Base-by-base conservation (phyloP, 108 stramenopile genomes). In the Aurantiochytrium sp. region DNA sequence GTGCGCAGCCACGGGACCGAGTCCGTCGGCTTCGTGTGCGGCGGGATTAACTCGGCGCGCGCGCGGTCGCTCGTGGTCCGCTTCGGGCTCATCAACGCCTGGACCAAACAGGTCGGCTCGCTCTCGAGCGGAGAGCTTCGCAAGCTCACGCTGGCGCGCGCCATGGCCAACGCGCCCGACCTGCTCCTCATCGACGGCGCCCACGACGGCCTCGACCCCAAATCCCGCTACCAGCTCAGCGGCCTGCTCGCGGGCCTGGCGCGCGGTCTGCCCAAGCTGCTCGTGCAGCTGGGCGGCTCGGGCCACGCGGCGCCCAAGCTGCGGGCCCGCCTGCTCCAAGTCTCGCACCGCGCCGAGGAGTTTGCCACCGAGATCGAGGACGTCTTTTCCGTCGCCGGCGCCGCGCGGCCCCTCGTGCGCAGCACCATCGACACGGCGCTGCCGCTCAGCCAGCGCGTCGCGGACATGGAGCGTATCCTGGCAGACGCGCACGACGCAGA, bases 71-170 rank as follows among this genome's bases (percentile, higher is more conserved):
- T 81, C 27, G 45, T 81, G 1, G 73, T 81, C 19, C 73, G 73
- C 0, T 81, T 81, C 24, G 73, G 73, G 45, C 73, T 81, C 27
- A 81, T 81, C 30, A 48, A 48, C 42, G 39, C 42, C 15, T 81
- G 73, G 73, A 48, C 45, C 0, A 81, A 81, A 24, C 39, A 81
- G 39, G 73, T 81, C 42, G 73, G 45, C 17, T 41, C 45, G 73
- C 73, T 81, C 42, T 81, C 73, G 45, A 81, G 73, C 73, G 73
- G 73, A 6, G 73, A 81, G 45, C 73, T 81, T 15, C 73, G 73
- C 45, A 81, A 81, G 30, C 73, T 81, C n/a, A 81, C 45, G 73
- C 45, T 81, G 1, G 73, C 73, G 8, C 73, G 73, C 73, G 73
- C 73, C 39, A 81, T 81, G 73, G 73, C 73, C 21, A 48, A 48